phyloP scores from a whole-genome alignment of 495 filamentous ascomycete genomes.

The Neurospora sp. region DNA sequence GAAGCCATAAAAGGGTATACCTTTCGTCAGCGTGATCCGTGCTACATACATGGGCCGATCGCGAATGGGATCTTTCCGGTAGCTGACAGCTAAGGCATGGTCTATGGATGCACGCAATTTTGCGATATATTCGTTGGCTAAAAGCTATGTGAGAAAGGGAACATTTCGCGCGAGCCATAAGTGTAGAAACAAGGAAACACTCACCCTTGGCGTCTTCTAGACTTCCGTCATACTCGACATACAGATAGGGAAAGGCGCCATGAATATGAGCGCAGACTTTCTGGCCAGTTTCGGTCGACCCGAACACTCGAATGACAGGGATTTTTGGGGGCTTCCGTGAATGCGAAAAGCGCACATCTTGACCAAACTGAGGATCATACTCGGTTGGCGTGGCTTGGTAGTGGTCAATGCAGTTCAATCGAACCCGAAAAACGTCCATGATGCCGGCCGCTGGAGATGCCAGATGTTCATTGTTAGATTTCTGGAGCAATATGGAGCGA shows the following conservation, averaged over 20 bases:
- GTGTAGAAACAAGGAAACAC: neutral
- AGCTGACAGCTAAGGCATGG: conserved; percentile 71
- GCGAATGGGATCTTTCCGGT: conserved; percentile 62
- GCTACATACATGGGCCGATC: conserved; percentile 67
- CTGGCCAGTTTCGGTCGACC: conserved; percentile 88
- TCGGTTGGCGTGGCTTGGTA: conserved; percentile 70
- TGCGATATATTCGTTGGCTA: conserved; percentile 52
- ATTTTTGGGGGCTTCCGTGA: conserved; percentile 55
- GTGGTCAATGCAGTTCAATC: conserved; percentile 89
- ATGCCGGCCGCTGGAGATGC: neutral
- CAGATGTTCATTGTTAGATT: neutral
- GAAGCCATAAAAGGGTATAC: conserved; percentile 90
- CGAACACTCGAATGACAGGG: conserved; percentile 85
- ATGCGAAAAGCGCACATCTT: conserved; percentile 38
- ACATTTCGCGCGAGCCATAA: neutral
- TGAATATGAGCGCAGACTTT: conserved; percentile 96
- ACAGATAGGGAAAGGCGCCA: conserved; percentile 90
- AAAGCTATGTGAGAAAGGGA: conserved; percentile 1
- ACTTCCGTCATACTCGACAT: conserved; percentile 72
- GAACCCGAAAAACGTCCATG: conserved; percentile 69
- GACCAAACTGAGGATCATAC: conserved; percentile 72
- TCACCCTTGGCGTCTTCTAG: conserved; percentile 57
- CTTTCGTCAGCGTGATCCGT: conserved; percentile 84
- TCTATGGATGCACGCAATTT: conserved; percentile 74
- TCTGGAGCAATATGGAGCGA: neutral